Percentiles rank a stretch among this genome's conserved stretches.
Evolutionary conservation across 2,329 filamentous ascomycete species (phyloP).

Genomic region (Calycina marina): DNA sequence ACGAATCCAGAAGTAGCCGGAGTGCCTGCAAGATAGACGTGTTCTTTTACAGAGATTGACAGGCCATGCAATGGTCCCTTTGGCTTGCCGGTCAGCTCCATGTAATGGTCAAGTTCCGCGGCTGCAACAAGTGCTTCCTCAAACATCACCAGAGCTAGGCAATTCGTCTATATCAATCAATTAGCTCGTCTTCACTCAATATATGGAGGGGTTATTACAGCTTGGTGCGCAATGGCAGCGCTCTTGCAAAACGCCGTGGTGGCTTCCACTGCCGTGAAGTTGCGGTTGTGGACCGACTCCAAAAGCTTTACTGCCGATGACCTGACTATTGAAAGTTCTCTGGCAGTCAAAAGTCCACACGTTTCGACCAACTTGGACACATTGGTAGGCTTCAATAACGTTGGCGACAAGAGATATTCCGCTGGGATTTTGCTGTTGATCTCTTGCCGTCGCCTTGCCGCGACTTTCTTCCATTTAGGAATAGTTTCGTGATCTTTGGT

Average conservation of each 20-base stretch:
- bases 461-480: conserved; percentile 1
- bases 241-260: conserved; percentile 8
- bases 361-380: conserved; percentile 13
- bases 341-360: conserved; percentile 21
- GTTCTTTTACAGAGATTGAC: conserved; percentile 43
- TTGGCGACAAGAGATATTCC: conserved; percentile 1
- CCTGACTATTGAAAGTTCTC: conserved; percentile 2
- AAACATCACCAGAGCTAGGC: conserved; percentile 33
- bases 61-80: conserved; percentile 48
- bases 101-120: conserved; percentile 29
- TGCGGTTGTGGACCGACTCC: conserved; percentile 22
- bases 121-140: conserved; percentile 30
- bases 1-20: conserved; percentile 27
- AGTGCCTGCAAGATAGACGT: conserved; percentile 27
- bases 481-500: background rate
- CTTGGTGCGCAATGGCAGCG: conserved; percentile 3
- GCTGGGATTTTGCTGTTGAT: background rate
- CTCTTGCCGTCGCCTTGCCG: background rate
- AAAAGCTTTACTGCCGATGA: conserved; percentile 17
- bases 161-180: conserved; percentile 21
- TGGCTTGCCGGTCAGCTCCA: conserved; percentile 25
- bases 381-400: background rate
- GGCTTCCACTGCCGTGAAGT: conserved; percentile 6
- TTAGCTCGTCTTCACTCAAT: background rate
- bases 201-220: background rate